phyloP scores from a whole-genome alignment of 441 rosid genomes.

The Aleurites moluccanus region DNA sequence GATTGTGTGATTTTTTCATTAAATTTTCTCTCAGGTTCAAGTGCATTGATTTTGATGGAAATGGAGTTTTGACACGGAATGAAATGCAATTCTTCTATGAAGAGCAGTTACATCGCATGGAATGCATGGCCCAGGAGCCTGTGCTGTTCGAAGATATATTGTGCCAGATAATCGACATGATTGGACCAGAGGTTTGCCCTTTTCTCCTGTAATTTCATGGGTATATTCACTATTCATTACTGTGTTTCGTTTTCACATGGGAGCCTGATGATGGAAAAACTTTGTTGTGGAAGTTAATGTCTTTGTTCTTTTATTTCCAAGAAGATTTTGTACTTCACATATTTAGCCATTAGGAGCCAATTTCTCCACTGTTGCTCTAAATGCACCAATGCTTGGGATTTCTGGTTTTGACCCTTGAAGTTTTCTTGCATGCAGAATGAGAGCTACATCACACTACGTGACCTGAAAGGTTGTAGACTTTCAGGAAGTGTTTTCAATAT shows the following conservation, averaged over 20 bases:
- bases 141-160: constrained; percentile 95
- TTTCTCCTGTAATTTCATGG: constrained; percentile 17
- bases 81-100: constrained; percentile 98
- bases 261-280: constrained; percentile 9
- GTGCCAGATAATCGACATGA: constrained; percentile 97
- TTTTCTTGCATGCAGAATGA: constrained; percentile 54
- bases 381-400: background rate
- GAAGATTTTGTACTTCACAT: constrained; percentile 7
- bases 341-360: constrained; percentile 17
- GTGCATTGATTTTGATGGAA: constrained; percentile 96
- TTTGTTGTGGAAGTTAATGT: background rate
- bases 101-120: constrained; percentile 98
- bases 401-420: constrained; percentile 11
- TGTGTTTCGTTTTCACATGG: constrained; percentile 1
- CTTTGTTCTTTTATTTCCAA: background rate
- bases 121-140: constrained; percentile 98
- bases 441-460: constrained; percentile 56
- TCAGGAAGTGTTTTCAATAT: constrained; percentile 91
- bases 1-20: constrained; percentile 5
- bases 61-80: constrained; percentile 79
- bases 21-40: constrained; percentile 63
- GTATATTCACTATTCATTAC: constrained; percentile 5
- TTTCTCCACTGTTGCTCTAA: constrained; percentile 1
- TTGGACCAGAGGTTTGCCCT: constrained; percentile 70
- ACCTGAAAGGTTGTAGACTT: constrained; percentile 81